Percentiles rank a stretch among this genome's conserved stretches.
These are phyloP conservation scores for Soucietia sequanensis DNA, from an alignment of 805 yeast genomes.

Conservation along the genomic window DNA sequence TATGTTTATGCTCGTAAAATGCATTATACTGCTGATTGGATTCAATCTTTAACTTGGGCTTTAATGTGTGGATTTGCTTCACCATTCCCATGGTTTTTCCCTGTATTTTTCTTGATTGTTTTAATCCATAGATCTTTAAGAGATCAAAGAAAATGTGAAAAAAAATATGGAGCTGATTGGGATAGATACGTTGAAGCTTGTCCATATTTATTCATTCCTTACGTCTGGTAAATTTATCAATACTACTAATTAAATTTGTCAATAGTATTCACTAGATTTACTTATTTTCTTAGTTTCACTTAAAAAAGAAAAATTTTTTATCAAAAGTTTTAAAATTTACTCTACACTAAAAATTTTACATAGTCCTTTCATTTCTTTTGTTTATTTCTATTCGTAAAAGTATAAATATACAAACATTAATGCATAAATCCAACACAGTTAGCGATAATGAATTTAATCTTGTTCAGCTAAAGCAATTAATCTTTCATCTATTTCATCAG, in stretches of 20 bases:
- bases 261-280: too few species aligned
- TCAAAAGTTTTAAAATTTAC: too few species aligned
- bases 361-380: too few species aligned
- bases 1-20: constrained; percentile 88
- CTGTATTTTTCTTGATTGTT: constrained; percentile 83
- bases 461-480: constrained; percentile 94
- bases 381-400: too few species aligned
- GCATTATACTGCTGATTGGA: constrained; percentile 93
- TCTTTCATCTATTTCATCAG: constrained; percentile 93
- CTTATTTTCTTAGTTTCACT: too few species aligned
- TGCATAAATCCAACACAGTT: too few species aligned
- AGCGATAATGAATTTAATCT: too few species aligned
- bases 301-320: too few species aligned
- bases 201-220: constrained; percentile 91
- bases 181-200: constrained; percentile 78
- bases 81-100: constrained; percentile 95
- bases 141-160: constrained; percentile 80
- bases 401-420: too few species aligned
- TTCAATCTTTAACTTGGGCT: constrained; percentile 89
- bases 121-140: constrained; percentile 86
- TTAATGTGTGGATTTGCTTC: constrained; percentile 84
- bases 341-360: too few species aligned
- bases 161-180: constrained; percentile 96
- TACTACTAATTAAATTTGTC: too few species aligned
- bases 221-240: constrained; percentile 62